Evolutionary conservation across 495 filamentous ascomycete species (phyloP).

Genomic region (Neurospora sp.): DNA sequence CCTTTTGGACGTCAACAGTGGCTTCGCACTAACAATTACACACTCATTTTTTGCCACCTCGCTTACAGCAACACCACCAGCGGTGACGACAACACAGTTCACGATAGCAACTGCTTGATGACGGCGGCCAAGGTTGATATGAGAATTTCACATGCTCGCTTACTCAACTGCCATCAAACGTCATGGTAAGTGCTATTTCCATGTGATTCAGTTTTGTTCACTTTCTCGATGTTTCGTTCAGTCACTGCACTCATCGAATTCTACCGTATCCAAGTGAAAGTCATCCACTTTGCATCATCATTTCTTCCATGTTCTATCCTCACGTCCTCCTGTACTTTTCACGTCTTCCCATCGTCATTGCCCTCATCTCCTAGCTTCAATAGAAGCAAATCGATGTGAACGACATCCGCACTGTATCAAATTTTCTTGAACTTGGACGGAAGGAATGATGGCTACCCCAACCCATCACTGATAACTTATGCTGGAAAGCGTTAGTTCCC

Average conservation of each 20-base stretch:
- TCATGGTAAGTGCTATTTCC: not conserved
- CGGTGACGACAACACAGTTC: not conserved
- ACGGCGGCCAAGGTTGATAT: not conserved
- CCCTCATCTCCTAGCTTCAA: rapidly evolving
- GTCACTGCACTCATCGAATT: not conserved
- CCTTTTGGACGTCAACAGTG: not conserved
- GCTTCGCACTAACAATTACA: not conserved
- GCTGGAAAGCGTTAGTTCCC: too few relatives aligned
- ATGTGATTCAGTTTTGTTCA: not conserved
- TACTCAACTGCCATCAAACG: not conserved
- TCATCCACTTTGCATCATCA: not conserved
- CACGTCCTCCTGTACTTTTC: not conserved
- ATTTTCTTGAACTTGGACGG: not conserved
- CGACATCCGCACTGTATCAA: not conserved
- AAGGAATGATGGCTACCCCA: not conserved
- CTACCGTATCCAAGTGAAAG: not conserved
- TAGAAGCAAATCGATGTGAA: not conserved
- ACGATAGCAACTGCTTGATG: not conserved
- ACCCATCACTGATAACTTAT: not conserved
- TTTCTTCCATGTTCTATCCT: not conserved
- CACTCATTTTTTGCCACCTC: not conserved
- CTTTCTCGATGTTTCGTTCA: not conserved
- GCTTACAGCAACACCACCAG: not conserved
- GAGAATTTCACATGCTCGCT: not conserved
- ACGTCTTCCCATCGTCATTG: not conserved